phyloP scores from a whole-genome alignment of 106 monocot species.

The Agapanthus africanus region DNA sequence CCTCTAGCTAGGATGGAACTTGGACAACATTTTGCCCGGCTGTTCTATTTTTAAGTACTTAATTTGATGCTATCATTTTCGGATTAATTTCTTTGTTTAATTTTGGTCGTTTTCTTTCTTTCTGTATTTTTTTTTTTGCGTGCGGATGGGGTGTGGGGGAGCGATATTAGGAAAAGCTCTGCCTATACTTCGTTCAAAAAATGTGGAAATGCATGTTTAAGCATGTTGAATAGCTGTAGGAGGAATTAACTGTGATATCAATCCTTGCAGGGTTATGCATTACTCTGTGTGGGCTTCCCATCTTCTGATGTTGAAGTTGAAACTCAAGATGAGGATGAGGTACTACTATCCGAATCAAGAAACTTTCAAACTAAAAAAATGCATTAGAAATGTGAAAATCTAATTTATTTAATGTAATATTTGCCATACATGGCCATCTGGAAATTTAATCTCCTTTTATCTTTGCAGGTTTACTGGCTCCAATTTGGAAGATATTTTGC shows the following conservation, averaged over 20 bases:
- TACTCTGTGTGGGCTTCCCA: constrained; percentile 91
- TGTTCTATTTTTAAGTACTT: background rate
- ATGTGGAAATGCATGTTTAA: background rate
- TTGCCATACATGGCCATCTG: too few relatives aligned
- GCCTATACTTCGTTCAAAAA: too few relatives aligned
- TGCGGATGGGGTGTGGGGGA: too few relatives aligned
- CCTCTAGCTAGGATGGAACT: too few relatives aligned
- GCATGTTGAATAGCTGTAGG: background rate
- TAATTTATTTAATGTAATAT: too few relatives aligned
- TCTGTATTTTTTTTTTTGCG: too few relatives aligned
- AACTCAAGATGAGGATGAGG: constrained; percentile 99
- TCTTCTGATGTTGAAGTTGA: constrained; percentile 93
- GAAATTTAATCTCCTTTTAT: background rate
- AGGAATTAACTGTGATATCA: background rate
- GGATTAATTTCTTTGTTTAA: background rate
- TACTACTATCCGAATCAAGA: constrained; percentile 10
- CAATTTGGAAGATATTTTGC: constrained; percentile 98
- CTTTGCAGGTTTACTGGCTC: constrained; percentile 88
- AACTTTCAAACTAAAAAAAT: background rate
- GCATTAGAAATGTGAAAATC: background rate
- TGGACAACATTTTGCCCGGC: background rate
- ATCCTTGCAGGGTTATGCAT: constrained; percentile 79
- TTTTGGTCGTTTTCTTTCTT: background rate
- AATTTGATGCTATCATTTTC: background rate
- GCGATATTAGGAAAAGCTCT: too few relatives aligned